Conservation (phyloP, 2,329 filamentous ascomycete genomes). For the Corinectria fuckeliana region DNA sequence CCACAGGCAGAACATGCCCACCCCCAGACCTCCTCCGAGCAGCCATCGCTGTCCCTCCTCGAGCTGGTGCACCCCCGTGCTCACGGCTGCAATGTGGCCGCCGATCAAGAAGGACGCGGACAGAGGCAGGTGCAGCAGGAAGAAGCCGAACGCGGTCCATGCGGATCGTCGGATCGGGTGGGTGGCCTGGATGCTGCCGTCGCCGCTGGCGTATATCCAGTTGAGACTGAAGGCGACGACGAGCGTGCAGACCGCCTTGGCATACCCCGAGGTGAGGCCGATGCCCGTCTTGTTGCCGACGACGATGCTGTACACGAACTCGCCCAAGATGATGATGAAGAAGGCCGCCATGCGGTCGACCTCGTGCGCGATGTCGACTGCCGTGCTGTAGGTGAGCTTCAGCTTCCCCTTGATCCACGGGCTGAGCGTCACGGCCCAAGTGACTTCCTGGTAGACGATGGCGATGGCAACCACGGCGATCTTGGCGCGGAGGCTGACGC, state of each 20-base stretch:
- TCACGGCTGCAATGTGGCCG: conserved; percentile 53
- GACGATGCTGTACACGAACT: conserved; percentile 56
- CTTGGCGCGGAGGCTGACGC: conserved; percentile 48
- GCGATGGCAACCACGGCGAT: conserved; percentile 50
- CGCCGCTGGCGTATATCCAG: conserved; percentile 57
- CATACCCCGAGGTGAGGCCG: conserved; percentile 51
- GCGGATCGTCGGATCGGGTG: conserved; percentile 54
- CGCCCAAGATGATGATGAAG: conserved; percentile 59
- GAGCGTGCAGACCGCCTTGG: conserved; percentile 55
- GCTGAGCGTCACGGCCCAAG: conserved; percentile 53
- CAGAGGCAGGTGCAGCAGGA: conserved; percentile 52
- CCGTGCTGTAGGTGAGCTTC: conserved; percentile 52
- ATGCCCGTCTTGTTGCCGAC: conserved; percentile 54
- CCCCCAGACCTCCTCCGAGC: conserved; percentile 52
- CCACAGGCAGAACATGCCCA: conserved; percentile 54
- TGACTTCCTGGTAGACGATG: conserved; percentile 50
- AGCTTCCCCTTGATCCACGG: conserved; percentile 52
- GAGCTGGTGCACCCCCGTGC: conserved; percentile 47
- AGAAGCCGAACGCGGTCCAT: conserved; percentile 53
- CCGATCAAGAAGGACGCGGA: conserved; percentile 54
- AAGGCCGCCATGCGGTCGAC: conserved; percentile 58
- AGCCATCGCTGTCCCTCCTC: conserved; percentile 54
- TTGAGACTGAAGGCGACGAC: conserved; percentile 58
- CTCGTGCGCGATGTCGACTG: conserved; percentile 57
- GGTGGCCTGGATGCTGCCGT: conserved; percentile 50